A percentile compares a stretch with the other conserved stretches of the same genome.
Conservation (phyloP, 2,329 filamentous ascomycete species). For the Cadophora luteo-olivacea region DNA sequence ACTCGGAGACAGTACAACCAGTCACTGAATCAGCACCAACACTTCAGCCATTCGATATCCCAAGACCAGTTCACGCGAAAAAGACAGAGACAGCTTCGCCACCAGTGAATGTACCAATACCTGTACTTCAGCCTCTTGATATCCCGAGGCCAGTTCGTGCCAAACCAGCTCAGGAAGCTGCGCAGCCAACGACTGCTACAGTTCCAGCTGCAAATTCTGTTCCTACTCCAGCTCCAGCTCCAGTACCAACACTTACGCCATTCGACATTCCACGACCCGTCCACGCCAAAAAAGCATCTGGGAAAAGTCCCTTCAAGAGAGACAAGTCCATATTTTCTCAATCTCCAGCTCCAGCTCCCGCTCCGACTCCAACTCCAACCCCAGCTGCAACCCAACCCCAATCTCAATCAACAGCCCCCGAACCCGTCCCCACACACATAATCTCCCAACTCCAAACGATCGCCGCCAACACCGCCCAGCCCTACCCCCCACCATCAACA, state of each 20-base stretch:
- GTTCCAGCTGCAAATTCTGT: no score
- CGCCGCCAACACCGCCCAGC: no score
- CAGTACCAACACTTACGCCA: background rate
- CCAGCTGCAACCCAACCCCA: background rate
- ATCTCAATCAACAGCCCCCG: background rate
- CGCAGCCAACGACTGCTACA: background rate
- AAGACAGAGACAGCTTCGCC: background rate
- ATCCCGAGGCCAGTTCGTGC: background rate
- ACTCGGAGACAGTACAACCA: background rate
- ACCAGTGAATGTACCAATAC: background rate
- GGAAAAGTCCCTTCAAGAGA: background rate
- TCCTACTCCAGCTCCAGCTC: background rate
- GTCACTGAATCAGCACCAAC: background rate
- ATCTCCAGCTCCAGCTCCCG: background rate
- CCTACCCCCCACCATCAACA: conserved; percentile 1
- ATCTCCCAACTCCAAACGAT: background rate
- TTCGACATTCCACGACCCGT: background rate
- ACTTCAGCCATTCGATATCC: conserved; percentile 2
- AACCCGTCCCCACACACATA: background rate
- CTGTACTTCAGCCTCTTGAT: background rate
- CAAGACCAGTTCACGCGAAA: conserved; percentile 3
- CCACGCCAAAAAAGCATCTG: background rate
- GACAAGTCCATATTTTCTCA: background rate
- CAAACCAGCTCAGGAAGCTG: background rate
- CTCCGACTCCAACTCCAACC: background rate